Conservation (phyloP, 768 basidiomycete genomes). For the Kwoniella sp. region DNA sequence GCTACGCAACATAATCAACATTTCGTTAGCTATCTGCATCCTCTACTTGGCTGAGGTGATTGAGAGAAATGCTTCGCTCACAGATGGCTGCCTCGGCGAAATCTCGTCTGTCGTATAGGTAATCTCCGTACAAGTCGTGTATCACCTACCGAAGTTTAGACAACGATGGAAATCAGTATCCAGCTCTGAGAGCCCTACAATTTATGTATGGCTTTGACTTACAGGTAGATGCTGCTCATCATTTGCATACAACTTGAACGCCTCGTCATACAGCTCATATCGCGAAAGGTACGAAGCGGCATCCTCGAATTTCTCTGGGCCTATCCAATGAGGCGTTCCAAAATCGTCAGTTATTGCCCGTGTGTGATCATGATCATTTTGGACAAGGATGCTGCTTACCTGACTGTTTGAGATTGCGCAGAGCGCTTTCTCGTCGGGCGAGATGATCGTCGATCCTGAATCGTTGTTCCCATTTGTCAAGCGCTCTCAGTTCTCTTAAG, state of each 20-base stretch:
- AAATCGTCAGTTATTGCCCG: not conserved
- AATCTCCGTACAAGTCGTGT: conserved; percentile 72
- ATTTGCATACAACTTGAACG: conserved; percentile 72
- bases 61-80: conserved; percentile 57
- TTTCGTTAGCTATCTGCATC: conserved; percentile 1
- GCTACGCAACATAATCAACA: conserved; percentile 56
- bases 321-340: conserved; percentile 57
- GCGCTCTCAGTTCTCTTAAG: conserved; percentile 78
- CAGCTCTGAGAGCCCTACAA: no score
- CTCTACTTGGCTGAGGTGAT: not conserved
- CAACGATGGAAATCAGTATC: no score
- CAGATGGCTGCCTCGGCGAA: conserved; percentile 81
- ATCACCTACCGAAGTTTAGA: no score
- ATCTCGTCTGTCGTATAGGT: conserved; percentile 81
- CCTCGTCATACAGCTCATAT: conserved; percentile 73
- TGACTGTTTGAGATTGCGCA: conserved; percentile 71
- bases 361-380: no score
- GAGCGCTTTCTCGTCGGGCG: conserved; percentile 70
- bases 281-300: conserved; percentile 76
- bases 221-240: conserved; percentile 67
- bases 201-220: no score
- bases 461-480: conserved; percentile 78
- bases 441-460: conserved; percentile 94
- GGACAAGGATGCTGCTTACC: conserved; percentile 62
- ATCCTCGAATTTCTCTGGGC: conserved; percentile 72